These are phyloP conservation scores for Begonia masoniana DNA, from an alignment of 306 rosid genomes.

Conservation along the genomic window DNA sequence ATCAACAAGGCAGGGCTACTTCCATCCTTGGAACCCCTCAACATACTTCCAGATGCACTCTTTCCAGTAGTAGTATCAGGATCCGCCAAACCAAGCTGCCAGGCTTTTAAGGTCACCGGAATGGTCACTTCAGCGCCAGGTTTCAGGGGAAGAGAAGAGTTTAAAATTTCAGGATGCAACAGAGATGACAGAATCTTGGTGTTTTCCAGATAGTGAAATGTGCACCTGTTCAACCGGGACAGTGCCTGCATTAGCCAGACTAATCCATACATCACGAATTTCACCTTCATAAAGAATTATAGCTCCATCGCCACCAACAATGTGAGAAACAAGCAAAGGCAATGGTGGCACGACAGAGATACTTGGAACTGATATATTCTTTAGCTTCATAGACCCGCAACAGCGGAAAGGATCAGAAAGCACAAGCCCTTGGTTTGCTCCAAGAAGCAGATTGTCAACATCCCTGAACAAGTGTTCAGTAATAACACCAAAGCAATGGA, in stretches of 20 bases:
- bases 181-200: conserved; percentile 78
- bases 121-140: conserved; percentile 91
- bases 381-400: conserved; percentile 86
- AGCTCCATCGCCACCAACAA: conserved; percentile 93
- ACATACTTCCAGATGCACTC: conserved; percentile 38
- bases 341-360: conserved; percentile 70
- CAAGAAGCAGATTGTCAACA: conserved; percentile 93
- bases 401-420: conserved; percentile 95
- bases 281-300: conserved; percentile 90
- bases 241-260: conserved; percentile 93
- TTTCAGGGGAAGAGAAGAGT: conserved; percentile 74
- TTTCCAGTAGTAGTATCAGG: conserved; percentile 45
- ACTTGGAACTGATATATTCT: conserved; percentile 63
- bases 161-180: conserved; percentile 59
- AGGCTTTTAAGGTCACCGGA: conserved; percentile 84
- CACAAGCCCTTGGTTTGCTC: conserved; percentile 92
- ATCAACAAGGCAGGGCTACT: conserved; percentile 65
- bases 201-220: conserved; percentile 80
- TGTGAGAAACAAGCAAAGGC: conserved; percentile 66
- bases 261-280: conserved; percentile 78
- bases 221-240: conserved; percentile 89
- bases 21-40: conserved; percentile 59
- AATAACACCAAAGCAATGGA: conserved; percentile 93
- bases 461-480: conserved; percentile 93
- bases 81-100: conserved; percentile 61